A percentile compares a stretch with the other conserved stretches of the same genome.
Evolutionary conservation across 2,329 filamentous ascomycete species (phyloP).

Genomic region (Phialophora macrospora): DNA sequence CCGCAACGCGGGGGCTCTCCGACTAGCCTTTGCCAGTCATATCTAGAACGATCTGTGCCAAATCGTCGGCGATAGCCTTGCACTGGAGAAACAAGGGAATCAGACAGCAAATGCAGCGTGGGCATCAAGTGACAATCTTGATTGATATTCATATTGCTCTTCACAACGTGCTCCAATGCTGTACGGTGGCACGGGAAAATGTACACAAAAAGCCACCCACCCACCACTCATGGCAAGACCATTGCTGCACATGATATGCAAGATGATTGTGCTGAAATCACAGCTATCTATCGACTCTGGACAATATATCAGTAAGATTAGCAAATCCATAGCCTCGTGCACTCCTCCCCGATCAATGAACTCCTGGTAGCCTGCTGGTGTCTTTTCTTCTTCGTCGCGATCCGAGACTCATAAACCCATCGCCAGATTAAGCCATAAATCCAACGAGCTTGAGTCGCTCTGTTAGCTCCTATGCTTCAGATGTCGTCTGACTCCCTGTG

Average conservation of each 20-base stretch:
- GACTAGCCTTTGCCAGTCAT: not conserved
- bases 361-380: slow-evolving; percentile 10
- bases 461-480: slow-evolving; percentile 14
- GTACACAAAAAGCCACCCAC: slow-evolving; percentile 3
- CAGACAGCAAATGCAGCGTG: not conserved
- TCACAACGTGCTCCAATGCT: slow-evolving; percentile 1
- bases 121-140: not conserved
- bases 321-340: slow-evolving; percentile 8
- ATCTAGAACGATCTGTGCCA: slow-evolving; percentile 1
- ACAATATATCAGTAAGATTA: slow-evolving; percentile 14
- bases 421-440: slow-evolving; percentile 12
- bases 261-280: slow-evolving; percentile 21
- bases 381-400: slow-evolving; percentile 20
- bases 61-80: not conserved
- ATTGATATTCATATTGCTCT: slow-evolving; percentile 14
- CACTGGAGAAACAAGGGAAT: not conserved
- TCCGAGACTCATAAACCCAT: slow-evolving; percentile 27
- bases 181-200: slow-evolving; percentile 2
- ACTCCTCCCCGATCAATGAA: slow-evolving; percentile 1
- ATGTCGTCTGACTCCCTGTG: slow-evolving; percentile 29
- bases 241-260: slow-evolving; percentile 5
- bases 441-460: not conserved
- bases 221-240: slow-evolving; percentile 13
- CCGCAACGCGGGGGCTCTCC: not conserved
- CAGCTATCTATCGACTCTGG: slow-evolving; percentile 20